These are phyloP conservation scores for Anisodus acutangulus DNA, from an alignment of 257 asterid species.

Conservation along the genomic window DNA sequence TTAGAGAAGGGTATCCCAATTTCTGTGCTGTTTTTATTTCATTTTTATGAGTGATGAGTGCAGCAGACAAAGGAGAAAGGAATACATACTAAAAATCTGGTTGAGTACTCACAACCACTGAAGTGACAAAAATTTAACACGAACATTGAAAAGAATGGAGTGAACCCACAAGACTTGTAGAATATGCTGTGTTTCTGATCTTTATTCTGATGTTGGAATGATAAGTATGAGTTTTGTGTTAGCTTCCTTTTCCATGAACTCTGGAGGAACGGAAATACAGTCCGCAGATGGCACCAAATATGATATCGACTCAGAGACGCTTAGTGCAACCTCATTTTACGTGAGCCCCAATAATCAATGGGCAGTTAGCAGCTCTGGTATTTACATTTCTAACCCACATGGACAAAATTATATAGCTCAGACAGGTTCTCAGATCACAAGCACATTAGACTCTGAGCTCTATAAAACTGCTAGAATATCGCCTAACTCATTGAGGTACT, in stretches of 20 bases:
- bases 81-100: neutral
- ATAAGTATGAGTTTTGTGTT: slow-evolving; percentile 29
- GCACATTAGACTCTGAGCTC: slow-evolving; percentile 60
- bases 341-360: slow-evolving; percentile 46
- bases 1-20: neutral
- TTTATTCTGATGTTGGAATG: slow-evolving; percentile 11
- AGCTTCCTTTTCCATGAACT: slow-evolving; percentile 59
- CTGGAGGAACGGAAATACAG: slow-evolving; percentile 59
- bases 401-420: slow-evolving; percentile 44
- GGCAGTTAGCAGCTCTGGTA: slow-evolving; percentile 66
- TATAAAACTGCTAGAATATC: slow-evolving; percentile 62
- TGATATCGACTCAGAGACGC: slow-evolving; percentile 53
- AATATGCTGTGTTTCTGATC: neutral
- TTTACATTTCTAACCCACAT: slow-evolving; percentile 55
- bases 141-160: neutral
- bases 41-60: neutral
- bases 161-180: neutral
- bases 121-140: neutral
- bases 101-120: neutral
- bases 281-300: slow-evolving; percentile 44
- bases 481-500: slow-evolving; percentile 61
- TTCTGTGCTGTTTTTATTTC: neutral
- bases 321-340: slow-evolving; percentile 59
- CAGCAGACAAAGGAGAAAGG: neutral
- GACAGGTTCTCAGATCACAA: slow-evolving; percentile 60